phyloP scores from a whole-genome alignment of 2,329 filamentous ascomycete genomes.

The Colletotrichum truncatum region DNA sequence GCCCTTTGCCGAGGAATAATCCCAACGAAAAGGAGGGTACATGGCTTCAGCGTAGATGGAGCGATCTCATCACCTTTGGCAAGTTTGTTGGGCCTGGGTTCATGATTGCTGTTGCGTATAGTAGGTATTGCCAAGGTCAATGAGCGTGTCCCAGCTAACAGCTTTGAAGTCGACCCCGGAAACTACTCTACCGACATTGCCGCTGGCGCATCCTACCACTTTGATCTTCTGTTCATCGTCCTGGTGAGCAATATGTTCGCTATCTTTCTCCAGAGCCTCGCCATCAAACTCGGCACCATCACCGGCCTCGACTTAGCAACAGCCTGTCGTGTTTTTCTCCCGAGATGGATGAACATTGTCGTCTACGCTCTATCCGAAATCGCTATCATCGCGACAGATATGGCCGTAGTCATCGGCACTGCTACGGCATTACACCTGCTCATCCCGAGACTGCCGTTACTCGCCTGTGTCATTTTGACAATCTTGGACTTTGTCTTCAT shows the following conservation, averaged over 20 bases:
- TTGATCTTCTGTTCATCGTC: conserved; percentile 73
- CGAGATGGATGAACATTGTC: conserved; percentile 69
- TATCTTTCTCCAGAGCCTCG: conserved; percentile 75
- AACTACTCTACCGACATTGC: conserved; percentile 78
- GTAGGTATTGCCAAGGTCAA: conserved; percentile 41
- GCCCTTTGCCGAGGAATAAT: not conserved
- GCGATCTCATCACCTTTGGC: conserved; percentile 5
- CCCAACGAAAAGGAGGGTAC: not conserved
- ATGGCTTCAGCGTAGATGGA: not conserved
- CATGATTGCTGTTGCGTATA: conserved; percentile 69
- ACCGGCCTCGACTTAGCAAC: conserved; percentile 75
- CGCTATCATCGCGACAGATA: conserved; percentile 77
- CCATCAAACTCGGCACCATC: conserved; percentile 75
- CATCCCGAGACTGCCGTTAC: conserved; percentile 69
- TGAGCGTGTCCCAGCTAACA: not conserved
- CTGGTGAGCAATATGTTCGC: conserved; percentile 76
- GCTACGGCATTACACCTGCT: conserved; percentile 76
- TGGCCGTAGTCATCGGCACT: conserved; percentile 78
- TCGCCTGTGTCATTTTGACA: conserved; percentile 74
- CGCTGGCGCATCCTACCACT: conserved; percentile 72
- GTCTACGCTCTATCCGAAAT: conserved; percentile 72
- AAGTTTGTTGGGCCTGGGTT: conserved; percentile 72
- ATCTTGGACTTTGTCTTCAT: conserved; percentile 75
- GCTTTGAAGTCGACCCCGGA: conserved; percentile 61
- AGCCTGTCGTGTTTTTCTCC: conserved; percentile 71